Evolutionary conservation across 805 yeast genomes (phyloP), one percentile per base, ranked within the genome.

Genomic region (Maudiozyma bulderi): DNA sequence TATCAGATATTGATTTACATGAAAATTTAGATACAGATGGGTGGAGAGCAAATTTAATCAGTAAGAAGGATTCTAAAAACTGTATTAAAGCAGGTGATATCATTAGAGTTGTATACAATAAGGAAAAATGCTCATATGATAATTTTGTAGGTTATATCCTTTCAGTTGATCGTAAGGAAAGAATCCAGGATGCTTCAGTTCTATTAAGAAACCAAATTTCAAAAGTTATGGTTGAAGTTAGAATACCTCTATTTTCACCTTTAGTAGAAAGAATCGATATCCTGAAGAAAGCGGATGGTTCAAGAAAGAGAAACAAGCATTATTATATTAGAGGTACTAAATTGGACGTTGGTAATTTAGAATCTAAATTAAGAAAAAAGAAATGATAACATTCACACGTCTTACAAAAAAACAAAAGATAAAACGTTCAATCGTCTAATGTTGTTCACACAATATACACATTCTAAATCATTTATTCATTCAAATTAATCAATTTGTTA

Each of bases 301-400:
- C 55, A 38, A 80, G 84, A 73, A 73, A 76, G 53, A 81, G 95
- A 77, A 80, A 81, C 69, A 91, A 87, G 74, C 91, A 88, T 59
- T 90, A 84, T 75, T 93, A 87, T 69, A 84, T 93, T 62, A 84
- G 96, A 71, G 84, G 77, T 66, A 74, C 83, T 46, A 81, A 79
- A 61, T 70, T 81, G 65, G 95, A 86, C 66, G 90, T 83, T 45
- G 83, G 81, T 54, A 89, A 84, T 62, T 66, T 84, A 52, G 86
- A 80, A 58, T 68, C 72, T 15, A 64, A 65, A 49, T 51, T 69
- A 55, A 69, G 69, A 53, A 68, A 61, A 48, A 61, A 54, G 44
- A 56, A 54, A 50, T 60, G 48, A 20, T 20, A 20, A 20, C 26
- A 20, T 20, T 20, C 26, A 20, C 26, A 37, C 26, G 26, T 20